Evolutionary conservation across 352 stramenopile species (phyloP).

Genomic region (Phytophthora sansomeana): DNA sequence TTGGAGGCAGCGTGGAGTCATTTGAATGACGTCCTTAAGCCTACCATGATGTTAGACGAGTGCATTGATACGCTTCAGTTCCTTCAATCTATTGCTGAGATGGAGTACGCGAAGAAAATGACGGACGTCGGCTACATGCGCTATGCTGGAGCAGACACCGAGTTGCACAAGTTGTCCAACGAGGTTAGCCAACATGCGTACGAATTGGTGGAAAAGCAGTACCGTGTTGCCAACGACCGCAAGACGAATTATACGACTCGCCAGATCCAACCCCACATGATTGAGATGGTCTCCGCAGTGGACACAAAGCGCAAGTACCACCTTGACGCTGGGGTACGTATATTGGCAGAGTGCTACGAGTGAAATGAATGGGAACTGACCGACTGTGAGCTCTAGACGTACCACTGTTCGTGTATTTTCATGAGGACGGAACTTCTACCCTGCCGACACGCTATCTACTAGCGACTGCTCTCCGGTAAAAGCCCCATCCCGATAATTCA

Average conservation of each 20-base stretch:
- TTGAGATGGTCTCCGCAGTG: neutral
- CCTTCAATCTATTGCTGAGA: constrained; percentile 1
- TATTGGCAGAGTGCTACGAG: too few species aligned
- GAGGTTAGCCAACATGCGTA: neutral
- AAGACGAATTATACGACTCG: neutral
- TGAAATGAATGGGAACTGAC: too few species aligned
- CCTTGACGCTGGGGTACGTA: neutral
- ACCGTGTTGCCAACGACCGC: neutral
- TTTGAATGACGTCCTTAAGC: neutral
- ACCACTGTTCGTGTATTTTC: neutral
- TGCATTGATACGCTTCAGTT: neutral
- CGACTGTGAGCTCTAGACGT: too few species aligned
- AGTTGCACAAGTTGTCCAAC: neutral
- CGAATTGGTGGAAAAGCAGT: neutral
- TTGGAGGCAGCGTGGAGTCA: neutral
- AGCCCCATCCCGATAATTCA: too few species aligned
- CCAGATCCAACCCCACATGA: neutral
- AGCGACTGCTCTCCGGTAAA: too few species aligned
- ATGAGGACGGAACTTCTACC: neutral
- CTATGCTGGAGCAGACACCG: neutral
- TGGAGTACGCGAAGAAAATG: constrained; percentile 2
- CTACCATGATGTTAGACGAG: constrained; percentile 1
- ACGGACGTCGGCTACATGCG: neutral
- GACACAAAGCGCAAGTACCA: neutral
- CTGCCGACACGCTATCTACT: neutral